These are phyloP conservation scores for Fusarium fracticaudum DNA, from an alignment of 2,329 filamentous ascomycete genomes.

Conservation along the genomic window DNA sequence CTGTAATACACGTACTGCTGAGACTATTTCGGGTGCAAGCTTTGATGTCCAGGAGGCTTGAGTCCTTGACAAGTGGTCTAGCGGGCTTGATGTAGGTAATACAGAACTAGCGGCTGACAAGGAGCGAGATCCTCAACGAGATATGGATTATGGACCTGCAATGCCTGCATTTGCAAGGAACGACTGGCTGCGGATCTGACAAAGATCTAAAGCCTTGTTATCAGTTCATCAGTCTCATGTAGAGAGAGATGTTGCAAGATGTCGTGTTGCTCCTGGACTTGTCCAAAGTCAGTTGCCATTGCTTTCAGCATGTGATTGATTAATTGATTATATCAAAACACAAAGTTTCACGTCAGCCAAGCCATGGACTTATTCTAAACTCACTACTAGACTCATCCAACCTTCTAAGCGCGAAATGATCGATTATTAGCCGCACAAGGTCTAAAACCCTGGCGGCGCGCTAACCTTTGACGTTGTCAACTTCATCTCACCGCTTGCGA, in stretches of 20 bases:
- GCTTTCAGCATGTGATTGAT: background rate
- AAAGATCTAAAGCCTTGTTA: slow-evolving; percentile 25
- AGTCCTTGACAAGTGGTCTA: slow-evolving; percentile 11
- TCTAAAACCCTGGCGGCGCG: slow-evolving; percentile 25
- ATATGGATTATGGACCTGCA: slow-evolving; percentile 5
- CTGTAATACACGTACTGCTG: slow-evolving; percentile 20
- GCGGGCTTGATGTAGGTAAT: slow-evolving; percentile 14
- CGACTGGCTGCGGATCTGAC: slow-evolving; percentile 27
- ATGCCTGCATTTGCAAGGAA: slow-evolving; percentile 22
- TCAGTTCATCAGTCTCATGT: slow-evolving; percentile 15
- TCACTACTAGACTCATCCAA: slow-evolving; percentile 16
- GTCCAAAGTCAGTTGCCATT: background rate
- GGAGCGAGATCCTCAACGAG: slow-evolving; percentile 17
- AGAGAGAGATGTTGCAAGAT: background rate
- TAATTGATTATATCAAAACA: background rate
- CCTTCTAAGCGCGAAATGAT: slow-evolving; percentile 18
- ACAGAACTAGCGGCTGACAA: slow-evolving; percentile 19
- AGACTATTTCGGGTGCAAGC: slow-evolving; percentile 27
- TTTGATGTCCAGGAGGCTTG: slow-evolving; percentile 24
- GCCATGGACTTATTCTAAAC: slow-evolving; percentile 2
- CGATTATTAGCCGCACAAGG: slow-evolving; percentile 35
- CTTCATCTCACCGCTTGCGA: slow-evolving; percentile 37
- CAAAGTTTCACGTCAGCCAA: slow-evolving; percentile 1
- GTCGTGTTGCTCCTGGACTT: background rate
- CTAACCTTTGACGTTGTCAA: slow-evolving; percentile 31